Conservation (phyloP, 163 green algal genomes). For the Scenedesmus sp. region DNA sequence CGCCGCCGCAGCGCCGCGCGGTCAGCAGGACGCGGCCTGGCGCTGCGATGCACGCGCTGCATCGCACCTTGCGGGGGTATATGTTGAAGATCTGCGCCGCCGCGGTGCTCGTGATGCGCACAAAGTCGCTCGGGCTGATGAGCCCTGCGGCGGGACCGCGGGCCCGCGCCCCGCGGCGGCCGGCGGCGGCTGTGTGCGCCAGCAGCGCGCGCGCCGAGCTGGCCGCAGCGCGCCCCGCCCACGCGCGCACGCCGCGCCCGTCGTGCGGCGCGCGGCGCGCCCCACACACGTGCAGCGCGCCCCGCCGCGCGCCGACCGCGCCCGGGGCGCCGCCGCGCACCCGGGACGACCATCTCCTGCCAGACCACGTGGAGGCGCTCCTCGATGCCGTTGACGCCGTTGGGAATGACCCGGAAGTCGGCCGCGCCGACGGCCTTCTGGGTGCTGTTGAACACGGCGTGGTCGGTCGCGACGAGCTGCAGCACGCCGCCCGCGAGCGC, state of each 20-base stretch:
- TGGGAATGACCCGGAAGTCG: conserved; percentile 95
- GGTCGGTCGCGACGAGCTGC: conserved; percentile 93
- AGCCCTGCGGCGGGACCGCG: conserved; percentile 65
- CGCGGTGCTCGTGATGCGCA: conserved; percentile 83
- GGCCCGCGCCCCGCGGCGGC: too few species aligned
- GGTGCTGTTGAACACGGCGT: conserved; percentile 90
- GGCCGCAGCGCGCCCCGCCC: too few species aligned
- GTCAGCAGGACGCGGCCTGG: neutral
- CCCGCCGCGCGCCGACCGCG: too few species aligned
- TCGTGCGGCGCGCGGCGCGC: too few species aligned
- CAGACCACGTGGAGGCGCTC: conserved; percentile 89
- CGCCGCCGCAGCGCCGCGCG: too few species aligned
- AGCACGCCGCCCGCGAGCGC: conserved; percentile 78
- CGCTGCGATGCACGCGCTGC: conserved; percentile 18
- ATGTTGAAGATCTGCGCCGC: conserved; percentile 91
- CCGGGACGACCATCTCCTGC: conserved; percentile 81
- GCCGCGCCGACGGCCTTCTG: conserved; percentile 83
- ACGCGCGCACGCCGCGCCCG: too few species aligned
- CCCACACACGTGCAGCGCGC: too few species aligned
- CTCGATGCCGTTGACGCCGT: conserved; percentile 95
- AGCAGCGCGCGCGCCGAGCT: neutral
- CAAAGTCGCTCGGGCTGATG: conserved; percentile 82
- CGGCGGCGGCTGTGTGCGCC: neutral
- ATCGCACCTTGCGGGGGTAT: conserved; percentile 95
- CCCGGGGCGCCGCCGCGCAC: conserved; percentile 25